Conservation (phyloP, 1,284 basidiomycete species). For the Pholiota adiposa region DNA sequence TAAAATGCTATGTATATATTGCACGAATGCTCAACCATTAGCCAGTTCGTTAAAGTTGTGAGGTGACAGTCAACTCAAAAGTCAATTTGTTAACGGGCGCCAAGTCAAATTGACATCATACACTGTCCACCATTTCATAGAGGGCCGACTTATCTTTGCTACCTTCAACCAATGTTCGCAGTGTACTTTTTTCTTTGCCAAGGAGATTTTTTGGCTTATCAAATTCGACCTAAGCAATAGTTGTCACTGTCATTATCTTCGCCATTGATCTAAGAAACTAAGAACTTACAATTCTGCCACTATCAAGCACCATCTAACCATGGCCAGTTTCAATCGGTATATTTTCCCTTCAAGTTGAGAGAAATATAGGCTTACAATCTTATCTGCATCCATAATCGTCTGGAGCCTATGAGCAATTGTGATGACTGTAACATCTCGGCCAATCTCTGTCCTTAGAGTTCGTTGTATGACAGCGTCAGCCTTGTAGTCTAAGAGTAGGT, state of each 20-base stretch:
- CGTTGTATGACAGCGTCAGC: conserved; percentile 61
- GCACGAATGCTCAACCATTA: too few relatives aligned
- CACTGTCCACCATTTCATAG: conserved; percentile 20
- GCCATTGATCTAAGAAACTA: neutral
- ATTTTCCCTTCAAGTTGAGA: too few relatives aligned
- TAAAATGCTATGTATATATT: too few relatives aligned
- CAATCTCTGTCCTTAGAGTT: conserved; percentile 55
- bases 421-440: conserved; percentile 57
- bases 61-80: too few relatives aligned
- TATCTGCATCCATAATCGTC: conserved; percentile 69
- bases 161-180: conserved; percentile 52
- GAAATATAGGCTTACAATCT: conserved; percentile 38
- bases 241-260: neutral
- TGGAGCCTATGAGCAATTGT: conserved; percentile 71
- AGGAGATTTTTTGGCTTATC: conserved; percentile 55
- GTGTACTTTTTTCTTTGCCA: conserved; percentile 42
- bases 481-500: conserved; percentile 46
- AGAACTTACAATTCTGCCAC: conserved; percentile 33
- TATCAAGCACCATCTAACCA: conserved; percentile 37
- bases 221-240: conserved; percentile 38
- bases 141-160: conserved; percentile 39
- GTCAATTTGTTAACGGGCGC: too few relatives aligned
- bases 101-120: neutral
- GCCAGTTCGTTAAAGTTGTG: too few relatives aligned
- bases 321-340: neutral